phyloP scores from a whole-genome alignment of 495 filamentous ascomycete genomes.

The Oidiodendron maius region DNA sequence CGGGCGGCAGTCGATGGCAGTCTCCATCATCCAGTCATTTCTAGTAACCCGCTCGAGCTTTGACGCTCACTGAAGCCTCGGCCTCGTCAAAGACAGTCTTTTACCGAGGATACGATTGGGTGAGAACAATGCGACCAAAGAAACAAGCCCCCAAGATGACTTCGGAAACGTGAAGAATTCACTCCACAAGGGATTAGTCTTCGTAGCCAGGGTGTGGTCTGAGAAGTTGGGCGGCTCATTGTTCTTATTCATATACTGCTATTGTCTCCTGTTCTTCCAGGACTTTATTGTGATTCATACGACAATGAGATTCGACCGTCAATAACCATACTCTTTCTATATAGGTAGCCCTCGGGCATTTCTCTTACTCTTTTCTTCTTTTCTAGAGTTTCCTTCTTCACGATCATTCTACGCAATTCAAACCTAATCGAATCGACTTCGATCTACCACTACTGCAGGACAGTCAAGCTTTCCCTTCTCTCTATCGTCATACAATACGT shows the following conservation, averaged over 20 bases:
- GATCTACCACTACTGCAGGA: conserved; percentile 8
- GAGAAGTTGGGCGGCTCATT: conserved; percentile 5
- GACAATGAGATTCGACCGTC: conserved; percentile 16
- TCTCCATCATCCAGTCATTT: not conserved
- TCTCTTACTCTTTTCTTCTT: conserved; percentile 18
- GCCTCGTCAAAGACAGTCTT: conserved; percentile 9
- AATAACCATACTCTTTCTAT: conserved; percentile 8
- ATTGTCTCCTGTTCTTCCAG: conserved; percentile 9
- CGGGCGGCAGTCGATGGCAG: not conserved
- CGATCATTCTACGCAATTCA: conserved; percentile 11
- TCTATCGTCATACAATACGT: conserved; percentile 1
- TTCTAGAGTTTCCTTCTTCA: conserved; percentile 17
- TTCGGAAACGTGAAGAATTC: conserved; percentile 7
- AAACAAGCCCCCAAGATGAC: conserved; percentile 8
- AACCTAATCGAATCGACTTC: conserved; percentile 4
- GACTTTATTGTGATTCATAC: conserved; percentile 1
- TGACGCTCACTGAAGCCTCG: conserved; percentile 5
- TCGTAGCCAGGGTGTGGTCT: conserved; percentile 10
- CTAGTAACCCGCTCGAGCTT: conserved; percentile 12
- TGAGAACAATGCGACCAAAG: not conserved
- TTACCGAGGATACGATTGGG: conserved; percentile 12
- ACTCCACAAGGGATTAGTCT: conserved; percentile 7
- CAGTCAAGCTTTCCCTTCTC: not conserved
- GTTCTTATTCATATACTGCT: conserved; percentile 10
- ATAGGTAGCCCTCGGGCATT: conserved; percentile 1